Conservation (phyloP, 768 basidiomycete genomes). For the Mycena filopes region DNA sequence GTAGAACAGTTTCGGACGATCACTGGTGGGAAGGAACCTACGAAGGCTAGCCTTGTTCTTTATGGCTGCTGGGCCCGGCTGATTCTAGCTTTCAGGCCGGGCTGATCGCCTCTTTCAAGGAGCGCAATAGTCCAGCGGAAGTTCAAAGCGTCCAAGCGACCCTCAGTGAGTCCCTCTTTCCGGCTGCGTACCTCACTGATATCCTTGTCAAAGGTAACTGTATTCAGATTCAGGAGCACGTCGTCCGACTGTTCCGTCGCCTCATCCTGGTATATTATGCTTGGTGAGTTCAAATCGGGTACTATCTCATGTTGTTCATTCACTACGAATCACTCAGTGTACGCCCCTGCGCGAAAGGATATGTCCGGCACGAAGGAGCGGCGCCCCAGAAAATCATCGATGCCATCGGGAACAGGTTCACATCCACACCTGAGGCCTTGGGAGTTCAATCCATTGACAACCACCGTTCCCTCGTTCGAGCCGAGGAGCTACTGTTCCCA, state of each 20-base stretch:
- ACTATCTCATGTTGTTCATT: no score
- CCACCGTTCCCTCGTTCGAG: not conserved
- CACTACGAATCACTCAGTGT: no score
- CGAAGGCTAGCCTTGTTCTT: not conserved
- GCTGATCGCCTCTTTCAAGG: not conserved
- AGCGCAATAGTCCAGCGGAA: not conserved
- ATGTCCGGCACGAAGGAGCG: not conserved
- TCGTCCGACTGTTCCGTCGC: slow-evolving; percentile 1
- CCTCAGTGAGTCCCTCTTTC: not conserved
- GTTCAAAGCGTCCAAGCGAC: not conserved
- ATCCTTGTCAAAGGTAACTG: not conserved
- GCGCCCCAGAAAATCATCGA: not conserved
- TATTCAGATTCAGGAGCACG: not conserved
- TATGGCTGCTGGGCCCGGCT: not conserved
- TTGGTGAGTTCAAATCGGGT: not conserved
- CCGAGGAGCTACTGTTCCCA: not conserved
- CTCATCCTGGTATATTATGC: not conserved
- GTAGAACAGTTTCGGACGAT: not conserved
- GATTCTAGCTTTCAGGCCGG: not conserved
- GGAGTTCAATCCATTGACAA: not conserved
- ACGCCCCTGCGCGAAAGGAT: no score
- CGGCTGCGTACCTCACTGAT: not conserved
- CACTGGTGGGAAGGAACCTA: not conserved
- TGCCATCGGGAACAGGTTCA: slow-evolving; percentile 2
- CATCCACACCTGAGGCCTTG: not conserved